Evolutionary conservation across 2,329 filamentous ascomycete genomes (phyloP).

Genomic region (Remersonia thermophila): DNA sequence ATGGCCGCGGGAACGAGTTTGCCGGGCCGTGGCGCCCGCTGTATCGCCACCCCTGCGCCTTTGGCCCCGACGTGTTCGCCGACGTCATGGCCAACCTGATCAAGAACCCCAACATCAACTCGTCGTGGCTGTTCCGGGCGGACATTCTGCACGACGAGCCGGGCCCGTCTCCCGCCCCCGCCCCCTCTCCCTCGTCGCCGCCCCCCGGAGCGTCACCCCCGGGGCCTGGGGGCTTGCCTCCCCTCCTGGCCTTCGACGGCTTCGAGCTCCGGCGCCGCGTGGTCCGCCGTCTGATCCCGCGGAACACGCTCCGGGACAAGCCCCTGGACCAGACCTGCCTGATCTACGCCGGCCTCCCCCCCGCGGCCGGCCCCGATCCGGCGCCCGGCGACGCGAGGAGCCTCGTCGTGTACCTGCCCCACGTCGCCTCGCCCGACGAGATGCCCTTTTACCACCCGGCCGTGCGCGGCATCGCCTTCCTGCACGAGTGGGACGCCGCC

Average conservation of each 20-base stretch:
- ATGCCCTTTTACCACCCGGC: slow-evolving; percentile 83
- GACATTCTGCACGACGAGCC: slow-evolving; percentile 53
- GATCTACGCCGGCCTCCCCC: slow-evolving; percentile 36
- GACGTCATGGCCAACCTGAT: slow-evolving; percentile 63
- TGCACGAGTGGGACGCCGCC: slow-evolving; percentile 51
- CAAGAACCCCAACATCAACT: slow-evolving; percentile 69
- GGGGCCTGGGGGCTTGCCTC: no score
- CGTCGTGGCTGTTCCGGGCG: slow-evolving; percentile 64
- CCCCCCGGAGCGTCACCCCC: no score
- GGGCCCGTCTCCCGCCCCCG: slow-evolving; percentile 21
- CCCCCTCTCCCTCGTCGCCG: slow-evolving; percentile 25
- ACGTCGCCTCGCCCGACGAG: slow-evolving; percentile 45
- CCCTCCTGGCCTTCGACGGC: slow-evolving; percentile 24
- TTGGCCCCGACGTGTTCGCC: slow-evolving; percentile 50
- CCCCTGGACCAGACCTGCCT: slow-evolving; percentile 74
- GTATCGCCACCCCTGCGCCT: slow-evolving; percentile 45
- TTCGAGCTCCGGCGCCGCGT: slow-evolving; percentile 48
- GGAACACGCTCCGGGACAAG: slow-evolving; percentile 65
- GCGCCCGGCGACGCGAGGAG: slow-evolving; percentile 24
- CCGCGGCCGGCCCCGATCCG: slow-evolving; percentile 7
- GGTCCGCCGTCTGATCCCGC: slow-evolving; percentile 65
- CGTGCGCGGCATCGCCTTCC: slow-evolving; percentile 60
- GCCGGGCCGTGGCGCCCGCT: slow-evolving; percentile 39
- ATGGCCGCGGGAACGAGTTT: slow-evolving; percentile 5
- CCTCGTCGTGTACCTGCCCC: slow-evolving; percentile 68